phyloP scores from a whole-genome alignment of 1,139 yeast genomes.

The Kodamaea suecica region DNA sequence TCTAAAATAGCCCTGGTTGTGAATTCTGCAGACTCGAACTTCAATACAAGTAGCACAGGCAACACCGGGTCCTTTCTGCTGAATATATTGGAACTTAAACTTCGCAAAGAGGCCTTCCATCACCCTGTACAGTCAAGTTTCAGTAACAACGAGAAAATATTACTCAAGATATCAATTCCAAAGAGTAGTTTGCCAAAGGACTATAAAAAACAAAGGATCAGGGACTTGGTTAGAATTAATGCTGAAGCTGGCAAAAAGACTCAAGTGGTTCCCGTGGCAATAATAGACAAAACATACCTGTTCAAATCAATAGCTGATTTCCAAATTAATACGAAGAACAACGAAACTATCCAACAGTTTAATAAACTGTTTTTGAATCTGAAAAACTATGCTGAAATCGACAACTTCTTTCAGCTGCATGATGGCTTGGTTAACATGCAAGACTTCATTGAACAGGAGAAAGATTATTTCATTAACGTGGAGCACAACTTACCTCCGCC shows the following conservation, averaged over 20 bases:
- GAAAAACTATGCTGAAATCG: constrained; percentile 34
- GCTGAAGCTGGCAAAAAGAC: constrained; percentile 26
- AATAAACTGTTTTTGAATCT: constrained; percentile 24
- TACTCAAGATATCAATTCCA: constrained; percentile 71
- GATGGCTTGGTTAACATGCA: constrained; percentile 29
- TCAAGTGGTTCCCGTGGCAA: constrained; percentile 58
- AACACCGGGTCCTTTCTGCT: too few species aligned
- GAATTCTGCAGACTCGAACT: constrained; percentile 20
- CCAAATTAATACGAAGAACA: constrained; percentile 65
- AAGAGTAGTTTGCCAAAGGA: constrained; percentile 44
- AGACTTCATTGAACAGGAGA: constrained; percentile 23
- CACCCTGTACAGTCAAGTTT: constrained; percentile 71
- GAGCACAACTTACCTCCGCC: constrained; percentile 82
- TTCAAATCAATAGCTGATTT: constrained; percentile 89
- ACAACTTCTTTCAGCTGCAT: constrained; percentile 41
- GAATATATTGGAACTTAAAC: constrained; percentile 55
- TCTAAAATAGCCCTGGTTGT: constrained; percentile 41
- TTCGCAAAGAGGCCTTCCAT: constrained; percentile 70
- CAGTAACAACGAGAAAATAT: constrained; percentile 55
- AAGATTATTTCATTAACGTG: constrained; percentile 31
- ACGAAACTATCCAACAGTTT: constrained; percentile 41
- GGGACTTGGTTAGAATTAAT: constrained; percentile 42
- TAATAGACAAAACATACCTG: constrained; percentile 67
- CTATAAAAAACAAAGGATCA: constrained; percentile 47
- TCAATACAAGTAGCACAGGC: constrained; percentile 12